Base-by-base conservation (phyloP, 495 filamentous ascomycete genomes). In the Lasiosphaeria miniovina region DNA sequence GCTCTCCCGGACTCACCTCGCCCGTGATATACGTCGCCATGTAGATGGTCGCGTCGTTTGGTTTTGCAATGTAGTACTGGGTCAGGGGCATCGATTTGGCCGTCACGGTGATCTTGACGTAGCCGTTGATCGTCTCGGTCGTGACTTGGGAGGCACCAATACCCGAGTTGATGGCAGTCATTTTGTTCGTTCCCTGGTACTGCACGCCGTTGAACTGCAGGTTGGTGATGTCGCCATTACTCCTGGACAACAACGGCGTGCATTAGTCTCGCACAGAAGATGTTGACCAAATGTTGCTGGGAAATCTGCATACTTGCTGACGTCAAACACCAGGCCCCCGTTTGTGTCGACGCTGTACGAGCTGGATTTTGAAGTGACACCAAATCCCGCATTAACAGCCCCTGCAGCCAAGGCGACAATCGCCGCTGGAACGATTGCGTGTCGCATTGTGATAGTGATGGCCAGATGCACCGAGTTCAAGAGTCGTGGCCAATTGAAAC, bases 11-110 rank as follows among this genome's bases (percentile, higher is more conserved):
- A 2, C 65, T 59, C 0, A 83, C 80, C 59, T 85, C 81, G 1
- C 75, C 80, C 5, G 81, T 83, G 45, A 80, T 84, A 46, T 86
- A 79, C 9, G 84, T 86, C 0, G 79, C 83, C 82, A 86, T 84
- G 60, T 82, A 82, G 51, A 86, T 75, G 8, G 78, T 82, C 4
- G 78, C 65, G 48, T 81, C 75, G 1, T 81, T 80, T 49, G 76
- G 76, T 50, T 77, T 78, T 4, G 79, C 79, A 48, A 86, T 76
- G 60, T 76, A 78, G 62, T 85, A 86, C 5, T 86, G 84, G 4
- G 77, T 85, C n/a, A 73, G 55, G 8, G 65, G 70, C 61, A 83
- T 66, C 3, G 77, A 81, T 34, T 61, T 67, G 3, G 80, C 80
- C 2, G 63, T 70, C 58, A 79, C 81, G 11, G 81, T 84, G 36